Conservation (phyloP, 768 basidiomycete species). For the Hygrophoropsis aurantiaca region DNA sequence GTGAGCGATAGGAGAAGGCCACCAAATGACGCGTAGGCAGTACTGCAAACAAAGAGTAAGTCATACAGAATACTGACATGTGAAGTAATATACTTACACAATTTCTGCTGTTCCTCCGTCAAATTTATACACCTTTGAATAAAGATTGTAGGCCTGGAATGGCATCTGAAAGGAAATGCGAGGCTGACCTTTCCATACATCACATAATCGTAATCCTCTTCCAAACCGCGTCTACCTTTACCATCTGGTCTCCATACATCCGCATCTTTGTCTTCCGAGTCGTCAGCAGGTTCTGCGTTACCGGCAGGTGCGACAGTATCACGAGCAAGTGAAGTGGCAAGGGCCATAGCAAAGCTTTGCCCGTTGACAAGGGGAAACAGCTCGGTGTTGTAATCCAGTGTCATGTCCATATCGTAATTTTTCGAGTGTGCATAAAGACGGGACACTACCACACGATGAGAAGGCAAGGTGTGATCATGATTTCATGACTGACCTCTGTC, state of each 20-base stretch:
- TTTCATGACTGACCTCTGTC: slow-evolving; percentile 71
- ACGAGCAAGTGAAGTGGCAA: slow-evolving; percentile 77
- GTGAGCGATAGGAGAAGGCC: slow-evolving; percentile 93
- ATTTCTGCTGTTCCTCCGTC: slow-evolving; percentile 82
- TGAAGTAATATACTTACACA: slow-evolving; percentile 59
- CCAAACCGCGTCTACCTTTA: slow-evolving; percentile 76
- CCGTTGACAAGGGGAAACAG: slow-evolving; percentile 71
- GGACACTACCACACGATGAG: slow-evolving; percentile 61
- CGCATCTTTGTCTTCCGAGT: slow-evolving; percentile 68
- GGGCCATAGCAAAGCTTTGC: slow-evolving; percentile 80
- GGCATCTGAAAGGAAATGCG: neutral
- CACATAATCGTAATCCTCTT: slow-evolving; percentile 97
- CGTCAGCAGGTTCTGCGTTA: slow-evolving; percentile 52
- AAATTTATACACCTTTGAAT: slow-evolving; percentile 87
- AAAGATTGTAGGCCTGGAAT: slow-evolving; percentile 1
- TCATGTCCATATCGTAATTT: slow-evolving; percentile 90
- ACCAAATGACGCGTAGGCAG: slow-evolving; percentile 95
- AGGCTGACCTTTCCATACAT: slow-evolving; percentile 91
- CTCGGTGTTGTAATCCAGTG: slow-evolving; percentile 93
- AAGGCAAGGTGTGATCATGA: too few relatives aligned
- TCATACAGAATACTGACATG: slow-evolving; percentile 1
- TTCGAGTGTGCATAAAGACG: slow-evolving; percentile 86
- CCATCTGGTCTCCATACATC: slow-evolving; percentile 86
- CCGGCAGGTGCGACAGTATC: slow-evolving; percentile 40
- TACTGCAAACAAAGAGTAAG: slow-evolving; percentile 46